These are phyloP conservation scores for Aureobasidium sp. DNA, from an alignment of 2,329 filamentous ascomycete species.

Conservation along the genomic window DNA sequence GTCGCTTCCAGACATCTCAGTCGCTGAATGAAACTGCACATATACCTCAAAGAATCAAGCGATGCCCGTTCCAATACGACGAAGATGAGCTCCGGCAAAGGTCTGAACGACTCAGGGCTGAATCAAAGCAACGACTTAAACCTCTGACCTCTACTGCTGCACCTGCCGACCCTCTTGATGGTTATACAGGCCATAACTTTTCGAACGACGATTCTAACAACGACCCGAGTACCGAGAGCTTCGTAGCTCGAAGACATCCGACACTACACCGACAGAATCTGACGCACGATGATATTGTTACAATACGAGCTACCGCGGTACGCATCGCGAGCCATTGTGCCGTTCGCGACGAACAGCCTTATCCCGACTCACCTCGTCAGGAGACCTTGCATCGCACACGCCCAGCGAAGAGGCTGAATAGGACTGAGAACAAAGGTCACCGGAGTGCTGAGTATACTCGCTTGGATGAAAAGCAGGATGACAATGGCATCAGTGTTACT, in stretches of 20 bases:
- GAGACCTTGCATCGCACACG: neutral
- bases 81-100: neutral
- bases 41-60: neutral
- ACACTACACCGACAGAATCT: neutral
- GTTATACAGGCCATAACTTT: neutral
- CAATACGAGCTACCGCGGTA: neutral
- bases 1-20: neutral
- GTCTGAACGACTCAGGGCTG: neutral
- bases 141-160: neutral
- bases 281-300: neutral
- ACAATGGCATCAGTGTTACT: neutral
- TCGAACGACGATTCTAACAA: neutral
- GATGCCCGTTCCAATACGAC: neutral
- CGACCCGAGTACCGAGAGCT: neutral
- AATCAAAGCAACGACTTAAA: neutral
- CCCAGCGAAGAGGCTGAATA: neutral
- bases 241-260: neutral
- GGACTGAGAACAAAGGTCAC: too few relatives aligned
- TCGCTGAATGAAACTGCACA: neutral
- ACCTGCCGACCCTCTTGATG: neutral
- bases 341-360: neutral
- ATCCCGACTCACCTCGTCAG: neutral
- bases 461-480: neutral
- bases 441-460: neutral
- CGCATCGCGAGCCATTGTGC: neutral